Base-by-base conservation (phyloP, 768 basidiomycete species). In the Lepiota venenata region DNA sequence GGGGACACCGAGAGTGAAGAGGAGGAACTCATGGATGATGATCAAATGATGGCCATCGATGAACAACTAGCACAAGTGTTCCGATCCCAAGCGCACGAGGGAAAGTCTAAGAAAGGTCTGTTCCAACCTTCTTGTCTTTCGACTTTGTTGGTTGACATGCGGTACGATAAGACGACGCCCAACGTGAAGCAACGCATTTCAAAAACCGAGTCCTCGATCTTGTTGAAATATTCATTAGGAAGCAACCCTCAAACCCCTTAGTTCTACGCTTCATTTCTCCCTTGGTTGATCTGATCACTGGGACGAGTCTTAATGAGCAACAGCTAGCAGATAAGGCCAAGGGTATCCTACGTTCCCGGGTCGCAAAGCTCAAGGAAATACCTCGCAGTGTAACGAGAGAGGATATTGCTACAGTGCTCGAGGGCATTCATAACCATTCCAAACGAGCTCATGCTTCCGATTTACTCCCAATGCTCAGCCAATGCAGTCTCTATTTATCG, bases 41-140 rank as follows among this genome's bases (percentile, higher is more conserved):
- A 98, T 21, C 92, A 97, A 71, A 99, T 99, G 96, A 85, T 98
- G 78, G 89, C 88, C 32, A 83, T 98, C 22, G 96, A 99, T 64
- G 89, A 91, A 46, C 88, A 96, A 64, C 82, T 99, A 6, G 92
- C 91, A 3, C 82, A 86, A 48, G 85, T 93, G 27, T 96, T 99
- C 80, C 80, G 81, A 55, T 76, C 84, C 27, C 82, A 84, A 56
- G 73, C 79, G 20, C 75, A 76, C 52, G 84, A 80, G 50, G 81
- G 77, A 66, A 85, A 82, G 63, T 71, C 72, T 36, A 79, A 76
- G 50, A 91, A 87, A 76, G 83, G 91, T 89, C 50, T 54, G 78
- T 58, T 32, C 29, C 29, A 27, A 15, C 36, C 4, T 16, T n/a
- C 25, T 15, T 47, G 36, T 43, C 32, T 27, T 50, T 10, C 37